Evolutionary conservation across 2,329 filamentous ascomycete genomes (phyloP), one percentile per base, ranked within the genome.

Genomic region (Aspergillus hiratsukae): DNA sequence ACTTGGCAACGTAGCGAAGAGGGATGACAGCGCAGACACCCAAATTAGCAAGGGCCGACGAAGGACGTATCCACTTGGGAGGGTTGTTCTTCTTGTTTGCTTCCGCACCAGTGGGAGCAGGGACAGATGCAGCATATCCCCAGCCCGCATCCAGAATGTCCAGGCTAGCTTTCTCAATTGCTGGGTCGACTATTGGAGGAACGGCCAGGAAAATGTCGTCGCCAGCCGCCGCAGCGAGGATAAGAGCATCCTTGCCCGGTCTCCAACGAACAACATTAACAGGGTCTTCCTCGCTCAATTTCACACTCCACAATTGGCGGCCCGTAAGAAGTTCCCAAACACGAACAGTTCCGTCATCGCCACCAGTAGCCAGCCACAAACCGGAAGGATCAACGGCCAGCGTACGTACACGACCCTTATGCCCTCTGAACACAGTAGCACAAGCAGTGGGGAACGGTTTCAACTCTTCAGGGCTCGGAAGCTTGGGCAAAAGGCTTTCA

Each of bases 401-500:
- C 51, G 88, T 89, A 51, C 94, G 86, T 37, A 99, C 92, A 54
- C 91, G 86, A 17, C 93, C 93, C 60, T 91, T 85, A 69, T 99
- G 94, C 10, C 93, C 93, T 60, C 85, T 81, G 80, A 94, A 97
- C 11, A 96, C 83, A 5, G 91, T 90, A 48, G 92, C 89, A 65
- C 90, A 93, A 8, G 90, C 86, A 0, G 92, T 96, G 14, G 94
- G 94, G 81, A 97, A 99, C 1, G 94, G 94, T 68, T 91, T 91
- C 56, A 99, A 81, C 68, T 99, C 93, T 66, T 96, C 90, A 0
- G 94, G 93, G 58, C 89, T 90, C 7, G 95, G 94, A 7, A 99
- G 81, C 72, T 97, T 97, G 11, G 94, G 93, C 37, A 99, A 82
- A 51, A 99, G 80, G 40, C 91, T 96, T 73, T 89, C 89, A 3